Evolutionary conservation across 257 asterid genomes (phyloP), one percentile per base, ranked within the genome.

Genomic region (Ligustrum vulgare): DNA sequence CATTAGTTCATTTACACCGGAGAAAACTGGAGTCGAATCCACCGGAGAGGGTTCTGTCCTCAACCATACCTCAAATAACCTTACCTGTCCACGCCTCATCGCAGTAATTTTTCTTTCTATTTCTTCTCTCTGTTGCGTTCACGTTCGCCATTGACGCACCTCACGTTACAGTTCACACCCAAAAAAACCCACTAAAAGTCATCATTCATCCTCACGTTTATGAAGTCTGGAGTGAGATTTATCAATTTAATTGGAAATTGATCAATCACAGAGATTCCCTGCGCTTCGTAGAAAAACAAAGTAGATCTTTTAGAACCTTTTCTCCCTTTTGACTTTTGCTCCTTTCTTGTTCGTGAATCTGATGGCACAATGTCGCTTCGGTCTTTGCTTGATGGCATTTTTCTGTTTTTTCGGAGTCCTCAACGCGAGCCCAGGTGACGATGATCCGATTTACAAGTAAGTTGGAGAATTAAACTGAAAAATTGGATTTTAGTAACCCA

Each of bases 401-500:
- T 85, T 84, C 11, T 83, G 80, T 70, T 43, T 71, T 62, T 60
- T 74, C 74, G 84, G 84, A 85, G 82, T 84, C 60, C 76, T 83
- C 78, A 67, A 79, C 74, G 95, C 93, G 9, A 86, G 88, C 82
- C 85, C 89, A n/a, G 96, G 93, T 16, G 95, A 90, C 72, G 83
- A 89, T 75, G 97, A 92, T 87, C 93, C 96, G 75, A 73, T 89
- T 82, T 92, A 92, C 86, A 78, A 56, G 97, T 92, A 65, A 81
- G 83, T 54, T 54, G 28, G 28, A n/a, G 28, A 54, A 54, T 54
- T 54, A 70, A 12, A 0, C 37, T 36, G 63, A 47, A 31, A 31
- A 25, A 10, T 35, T 54, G 0, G 33, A 32, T 54, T 33, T 49
- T 54, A 11, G n/a, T n/a, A 33, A 35, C 49, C 10, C 65, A 35